Evolutionary conservation across 2,329 filamentous ascomycete species (phyloP).

Genomic region (Byssoonygena ceratinophila): DNA sequence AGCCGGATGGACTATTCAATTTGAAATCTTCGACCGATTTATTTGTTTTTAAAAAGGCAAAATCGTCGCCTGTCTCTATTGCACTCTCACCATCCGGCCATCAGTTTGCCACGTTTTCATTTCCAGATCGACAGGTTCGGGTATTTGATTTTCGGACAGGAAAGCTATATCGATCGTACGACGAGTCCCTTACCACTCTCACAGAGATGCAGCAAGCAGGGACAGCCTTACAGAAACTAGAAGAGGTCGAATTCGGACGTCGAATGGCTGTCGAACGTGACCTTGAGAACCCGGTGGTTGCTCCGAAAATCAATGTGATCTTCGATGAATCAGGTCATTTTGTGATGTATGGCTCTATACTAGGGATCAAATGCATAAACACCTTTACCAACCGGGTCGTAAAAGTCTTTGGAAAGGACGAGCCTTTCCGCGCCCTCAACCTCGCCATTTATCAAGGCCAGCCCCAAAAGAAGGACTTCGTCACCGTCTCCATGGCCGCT

Average conservation of each 20-base stretch:
- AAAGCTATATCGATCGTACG: conserved; percentile 84
- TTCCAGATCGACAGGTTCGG: conserved; percentile 86
- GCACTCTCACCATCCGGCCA: conserved; percentile 77
- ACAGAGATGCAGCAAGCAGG: conserved; percentile 96
- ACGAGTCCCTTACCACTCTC: conserved; percentile 80
- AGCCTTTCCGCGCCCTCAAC: conserved; percentile 73
- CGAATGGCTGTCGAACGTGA: conserved; percentile 78
- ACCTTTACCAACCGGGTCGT: conserved; percentile 88
- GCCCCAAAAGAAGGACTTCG: conserved; percentile 83
- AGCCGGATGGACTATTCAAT: conserved; percentile 81
- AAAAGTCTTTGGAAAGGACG: conserved; percentile 80
- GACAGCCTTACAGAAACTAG: conserved; percentile 66
- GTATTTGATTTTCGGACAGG: conserved; percentile 85
- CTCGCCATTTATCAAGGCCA: conserved; percentile 87
- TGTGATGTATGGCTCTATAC: conserved; percentile 81
- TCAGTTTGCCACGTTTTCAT: conserved; percentile 78
- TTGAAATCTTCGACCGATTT: conserved; percentile 90
- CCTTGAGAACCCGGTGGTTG: conserved; percentile 58
- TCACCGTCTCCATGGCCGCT: conserved; percentile 94
- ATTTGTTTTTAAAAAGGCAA: conserved; percentile 95
- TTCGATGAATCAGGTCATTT: conserved; percentile 97
- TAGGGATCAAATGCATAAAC: conserved; percentile 91
- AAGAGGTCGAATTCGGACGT: conserved; percentile 84
- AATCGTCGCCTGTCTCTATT: conserved; percentile 69
- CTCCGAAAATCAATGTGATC: conserved; percentile 68